phyloP scores from a whole-genome alignment of 495 filamentous ascomycete species.

The Xylaria intraflava region DNA sequence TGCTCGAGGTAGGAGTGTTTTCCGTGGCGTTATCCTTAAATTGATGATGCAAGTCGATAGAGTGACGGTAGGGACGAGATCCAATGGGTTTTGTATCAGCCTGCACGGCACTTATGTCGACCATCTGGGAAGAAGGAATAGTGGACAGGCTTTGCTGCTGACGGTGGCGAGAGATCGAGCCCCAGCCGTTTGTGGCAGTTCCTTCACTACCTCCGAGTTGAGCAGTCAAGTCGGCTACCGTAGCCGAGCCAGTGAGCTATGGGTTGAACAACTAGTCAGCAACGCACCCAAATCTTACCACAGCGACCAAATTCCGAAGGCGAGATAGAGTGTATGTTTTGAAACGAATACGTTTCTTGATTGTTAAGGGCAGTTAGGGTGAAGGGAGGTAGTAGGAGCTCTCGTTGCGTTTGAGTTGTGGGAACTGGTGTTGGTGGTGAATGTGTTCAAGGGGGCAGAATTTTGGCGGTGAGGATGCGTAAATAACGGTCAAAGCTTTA shows the following conservation, averaged over 20 bases:
- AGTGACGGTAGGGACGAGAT: conserved; percentile 48
- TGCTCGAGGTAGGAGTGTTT: conserved; percentile 21
- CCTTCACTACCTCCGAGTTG: conserved; percentile 59
- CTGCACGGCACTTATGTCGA: conserved; percentile 19
- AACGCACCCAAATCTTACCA: not conserved
- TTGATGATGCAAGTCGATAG: conserved; percentile 44
- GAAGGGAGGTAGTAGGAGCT: not conserved
- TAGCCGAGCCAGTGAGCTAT: conserved; percentile 70
- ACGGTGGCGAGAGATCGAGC: conserved; percentile 64
- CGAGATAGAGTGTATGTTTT: not conserved
- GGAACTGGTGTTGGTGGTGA: not conserved
- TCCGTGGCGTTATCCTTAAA: conserved; percentile 29
- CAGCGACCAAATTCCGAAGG: not conserved
- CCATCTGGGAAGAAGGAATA: conserved; percentile 40
- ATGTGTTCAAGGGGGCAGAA: not conserved
- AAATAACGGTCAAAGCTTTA: not conserved
- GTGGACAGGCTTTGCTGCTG: conserved; percentile 77
- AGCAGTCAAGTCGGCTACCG: conserved; percentile 73
- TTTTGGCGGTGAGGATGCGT: not conserved
- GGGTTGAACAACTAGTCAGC: conserved; percentile 9
- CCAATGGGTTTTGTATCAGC: conserved; percentile 35
- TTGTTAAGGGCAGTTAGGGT: not conserved
- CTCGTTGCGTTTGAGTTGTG: not conserved
- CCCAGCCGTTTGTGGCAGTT: conserved; percentile 51
- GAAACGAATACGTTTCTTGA: not conserved